Conservation (phyloP, 768 basidiomycete genomes). For the Boletus speciosus region DNA sequence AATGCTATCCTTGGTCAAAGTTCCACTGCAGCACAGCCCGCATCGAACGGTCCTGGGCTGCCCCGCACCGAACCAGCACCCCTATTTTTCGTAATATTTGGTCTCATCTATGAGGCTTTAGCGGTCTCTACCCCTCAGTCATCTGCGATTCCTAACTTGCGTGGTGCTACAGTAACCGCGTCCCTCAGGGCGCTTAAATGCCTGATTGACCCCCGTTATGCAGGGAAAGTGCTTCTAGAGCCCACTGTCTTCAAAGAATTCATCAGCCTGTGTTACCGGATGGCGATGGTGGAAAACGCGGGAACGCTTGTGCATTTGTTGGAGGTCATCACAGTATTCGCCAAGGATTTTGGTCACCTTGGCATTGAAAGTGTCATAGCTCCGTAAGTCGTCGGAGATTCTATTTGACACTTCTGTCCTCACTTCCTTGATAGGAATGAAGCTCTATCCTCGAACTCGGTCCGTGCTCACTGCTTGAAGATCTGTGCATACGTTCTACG, state of each 20-base stretch:
- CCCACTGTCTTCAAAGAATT: slow-evolving; percentile 88
- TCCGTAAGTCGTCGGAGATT: slow-evolving; percentile 12
- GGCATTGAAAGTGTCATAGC: slow-evolving; percentile 19
- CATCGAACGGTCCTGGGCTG: slow-evolving; percentile 18
- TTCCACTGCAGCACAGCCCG: slow-evolving; percentile 14
- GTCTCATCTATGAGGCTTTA: slow-evolving; percentile 89
- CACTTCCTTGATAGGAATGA: slow-evolving; percentile 22
- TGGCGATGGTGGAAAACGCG: slow-evolving; percentile 84
- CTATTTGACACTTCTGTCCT: background rate
- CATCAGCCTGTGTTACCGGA: slow-evolving; percentile 79
- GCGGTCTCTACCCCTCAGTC: slow-evolving; percentile 62
- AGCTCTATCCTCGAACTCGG: slow-evolving; percentile 31
- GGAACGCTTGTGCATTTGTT: slow-evolving; percentile 67
- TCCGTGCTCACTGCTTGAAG: slow-evolving; percentile 66
- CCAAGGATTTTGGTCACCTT: slow-evolving; percentile 35
- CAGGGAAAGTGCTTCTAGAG: slow-evolving; percentile 77
- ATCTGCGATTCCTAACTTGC: slow-evolving; percentile 38
- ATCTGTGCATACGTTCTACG: slow-evolving; percentile 81
- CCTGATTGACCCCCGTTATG: slow-evolving; percentile 76
- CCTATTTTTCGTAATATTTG: slow-evolving; percentile 88
- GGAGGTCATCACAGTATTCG: slow-evolving; percentile 62
- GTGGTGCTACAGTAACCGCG: slow-evolving; percentile 51
- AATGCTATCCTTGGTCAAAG: slow-evolving; percentile 77
- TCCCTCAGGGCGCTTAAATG: slow-evolving; percentile 74
- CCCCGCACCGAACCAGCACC: slow-evolving; percentile 60